These are phyloP conservation scores for Fonsecaea nubica DNA, from an alignment of 2,329 filamentous ascomycete species.

Conservation along the genomic window DNA sequence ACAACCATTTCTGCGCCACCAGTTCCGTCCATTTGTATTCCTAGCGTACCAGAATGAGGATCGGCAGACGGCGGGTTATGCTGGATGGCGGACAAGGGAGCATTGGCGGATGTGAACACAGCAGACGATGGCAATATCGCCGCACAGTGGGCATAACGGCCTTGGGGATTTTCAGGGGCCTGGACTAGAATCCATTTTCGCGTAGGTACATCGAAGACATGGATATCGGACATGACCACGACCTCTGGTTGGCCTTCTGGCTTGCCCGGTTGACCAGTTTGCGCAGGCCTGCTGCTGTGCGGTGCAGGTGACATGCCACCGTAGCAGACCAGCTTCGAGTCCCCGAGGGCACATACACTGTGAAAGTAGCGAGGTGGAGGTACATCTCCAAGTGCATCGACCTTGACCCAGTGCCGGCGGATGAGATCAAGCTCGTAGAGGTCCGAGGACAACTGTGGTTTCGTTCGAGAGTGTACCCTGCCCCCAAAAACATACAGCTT, in stretches of 20 bases:
- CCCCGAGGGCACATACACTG: slow-evolving; percentile 89
- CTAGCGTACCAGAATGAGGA: slow-evolving; percentile 85
- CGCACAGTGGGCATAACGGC: slow-evolving; percentile 94
- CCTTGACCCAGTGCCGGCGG: slow-evolving; percentile 87
- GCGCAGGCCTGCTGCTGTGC: slow-evolving; percentile 20
- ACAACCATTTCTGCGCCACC: slow-evolving; percentile 97
- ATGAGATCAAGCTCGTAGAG: slow-evolving; percentile 94
- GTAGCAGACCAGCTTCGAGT: slow-evolving; percentile 96
- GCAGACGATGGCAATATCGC: slow-evolving; percentile 89
- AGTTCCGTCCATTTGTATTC: slow-evolving; percentile 84
- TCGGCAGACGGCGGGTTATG: slow-evolving; percentile 85
- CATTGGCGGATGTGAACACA: slow-evolving; percentile 81
- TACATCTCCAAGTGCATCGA: slow-evolving; percentile 82
- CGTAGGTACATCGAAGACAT: slow-evolving; percentile 87
- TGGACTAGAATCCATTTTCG: slow-evolving; percentile 81
- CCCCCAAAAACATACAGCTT: slow-evolving; percentile 98
- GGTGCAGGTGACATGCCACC: slow-evolving; percentile 90
- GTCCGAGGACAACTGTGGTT: slow-evolving; percentile 84
- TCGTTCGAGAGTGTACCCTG: slow-evolving; percentile 80
- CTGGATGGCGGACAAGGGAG: slow-evolving; percentile 83
- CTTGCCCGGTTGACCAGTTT: slow-evolving; percentile 55
- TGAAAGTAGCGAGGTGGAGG: slow-evolving; percentile 96
- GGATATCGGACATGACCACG: slow-evolving; percentile 96
- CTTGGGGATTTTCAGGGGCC: slow-evolving; percentile 82
- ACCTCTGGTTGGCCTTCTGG: slow-evolving; percentile 79